A percentile compares a stretch with the other conserved stretches of the same genome.
These are phyloP conservation scores for Colletotrichum lindemuthianum DNA, from an alignment of 2,329 filamentous ascomycete genomes.

Conservation along the genomic window DNA sequence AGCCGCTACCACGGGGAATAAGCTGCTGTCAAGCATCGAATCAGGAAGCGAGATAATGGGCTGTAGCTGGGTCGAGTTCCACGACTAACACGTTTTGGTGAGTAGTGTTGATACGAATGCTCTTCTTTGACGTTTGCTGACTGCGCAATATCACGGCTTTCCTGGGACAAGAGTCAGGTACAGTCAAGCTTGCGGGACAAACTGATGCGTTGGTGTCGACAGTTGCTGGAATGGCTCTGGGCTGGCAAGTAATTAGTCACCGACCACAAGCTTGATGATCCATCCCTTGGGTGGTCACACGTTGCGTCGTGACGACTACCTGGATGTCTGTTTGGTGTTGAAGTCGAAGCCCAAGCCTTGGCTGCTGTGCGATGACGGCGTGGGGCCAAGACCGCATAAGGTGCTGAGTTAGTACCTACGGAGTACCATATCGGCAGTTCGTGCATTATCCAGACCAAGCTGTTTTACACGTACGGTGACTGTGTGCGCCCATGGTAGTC, in stretches of 20 bases:
- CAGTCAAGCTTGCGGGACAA: conserved; percentile 5
- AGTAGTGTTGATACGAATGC: neutral
- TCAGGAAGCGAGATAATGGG: neutral
- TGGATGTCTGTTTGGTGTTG: neutral
- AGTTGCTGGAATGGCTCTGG: conserved; percentile 12
- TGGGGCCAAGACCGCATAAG: neutral
- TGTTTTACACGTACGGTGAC: neutral
- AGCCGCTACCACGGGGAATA: conserved; percentile 28
- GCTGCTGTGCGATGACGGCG: conserved; percentile 16
- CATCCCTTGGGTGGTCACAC: neutral
- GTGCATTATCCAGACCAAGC: no score
- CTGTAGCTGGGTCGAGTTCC: neutral
- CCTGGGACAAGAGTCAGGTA: conserved; percentile 6
- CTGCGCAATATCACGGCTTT: neutral
- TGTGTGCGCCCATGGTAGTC: conserved; percentile 9
- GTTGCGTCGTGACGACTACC: conserved; percentile 2
- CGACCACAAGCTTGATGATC: conserved; percentile 17
- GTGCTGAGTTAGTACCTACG: neutral
- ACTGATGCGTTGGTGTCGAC: conserved; percentile 9
- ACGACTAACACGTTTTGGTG: neutral
- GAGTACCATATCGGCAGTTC: neutral
- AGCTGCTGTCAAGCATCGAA: conserved; percentile 30
- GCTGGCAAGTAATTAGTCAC: neutral
- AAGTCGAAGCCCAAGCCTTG: neutral
- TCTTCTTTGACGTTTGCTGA: conserved; percentile 10